Base-by-base conservation (phyloP, 371 early-diverging fungal species). In the Funneliformis caledonium region DNA sequence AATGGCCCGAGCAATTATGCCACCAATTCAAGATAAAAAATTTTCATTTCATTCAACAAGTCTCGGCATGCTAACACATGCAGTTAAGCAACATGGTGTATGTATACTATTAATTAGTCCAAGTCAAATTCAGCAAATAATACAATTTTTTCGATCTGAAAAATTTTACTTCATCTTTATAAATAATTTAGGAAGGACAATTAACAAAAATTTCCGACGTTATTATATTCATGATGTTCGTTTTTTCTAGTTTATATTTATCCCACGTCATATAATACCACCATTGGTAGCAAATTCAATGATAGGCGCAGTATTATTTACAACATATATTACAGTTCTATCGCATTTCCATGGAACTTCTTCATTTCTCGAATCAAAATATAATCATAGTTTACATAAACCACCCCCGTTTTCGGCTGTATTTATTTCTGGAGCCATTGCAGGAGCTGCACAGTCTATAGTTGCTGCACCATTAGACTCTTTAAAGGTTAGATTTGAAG, bases 401-500 rank as follows among this genome's bases (percentile, higher is more conserved):
- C 91, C 91, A 1, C 91, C 91, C 10, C 88, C 92, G 3, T 91
- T 87, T 67, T 78, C 86, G 19, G 87, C 90, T 0, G 91, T 91
- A 8, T 91, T 92, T 68, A 83, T 87, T 83, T 91, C 91, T 19
- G 94, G 94, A 6, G 92, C 92, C 8, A 74, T 90, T 6, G 94
- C 94, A 31, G 94, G 94, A 5, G 91, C 93, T 7, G 92, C 93
- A 5, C 94, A 94, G 69, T 91, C 93, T 2, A 81, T 91, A 19
- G 90, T 94, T 16, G 94, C 94, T 1, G 90, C 93, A 2, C 94
- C 94, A 2, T 83, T 94, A 42, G 94, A 94, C 82, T 92, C 93
- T 8, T 83, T 94, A 19, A 92, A 93, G 73, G 89, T 92, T 43
- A 88, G 94, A 26, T 94, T 94, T 73, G 93, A 94, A 82, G 93